Base-by-base conservation (phyloP, 306 rosid genomes). In the Dalbergia cultrata region DNA sequence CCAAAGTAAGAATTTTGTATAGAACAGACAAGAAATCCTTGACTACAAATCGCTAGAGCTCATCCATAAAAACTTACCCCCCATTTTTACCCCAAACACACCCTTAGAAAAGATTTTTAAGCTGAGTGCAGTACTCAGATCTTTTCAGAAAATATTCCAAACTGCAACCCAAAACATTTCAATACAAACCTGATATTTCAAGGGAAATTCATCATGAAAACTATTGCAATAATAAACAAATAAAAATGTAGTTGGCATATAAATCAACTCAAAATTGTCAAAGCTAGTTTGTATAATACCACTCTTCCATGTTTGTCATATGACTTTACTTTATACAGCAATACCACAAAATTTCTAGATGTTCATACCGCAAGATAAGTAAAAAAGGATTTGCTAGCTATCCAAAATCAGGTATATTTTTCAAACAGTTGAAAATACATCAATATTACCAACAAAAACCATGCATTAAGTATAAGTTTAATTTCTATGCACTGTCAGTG, bases 191-290 rank as follows among this genome's bases (percentile, higher is more conserved):
- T 14, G 31, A 41, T 43, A 47, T 47, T 44, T 59, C 53, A 18
- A 74, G 5, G 16, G 79, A 67, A 13, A 44, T 44, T 43, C 8
- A 67, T 44, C 73, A 67, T 13, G 11, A 83, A 63, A 58, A 58
- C 45, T 26, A 50, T 49, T 16, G 22, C 64, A 26, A 57, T 45
- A 37, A 45, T 66, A 59, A 73, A 73, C 26, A 83, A 39, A 61
- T 52, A 58, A 66, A 64, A 49, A 45, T n/a, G 41, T 7, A 78
- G 50, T 67, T 58, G 49, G 64, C 22, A 17, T 35, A 75, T 8
- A 37, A 18, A 45, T 66, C 22, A 57, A 49, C 45, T 47, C 31
- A 62, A 33, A 52, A 18, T 52, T 74, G 58, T 34, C n/a, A 68
- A 13, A 68, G 67, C 9, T 37, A 72, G 62, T 33, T 6, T 5